phyloP scores from a whole-genome alignment of 768 basidiomycete species.

The Boletus rubroflammeus region DNA sequence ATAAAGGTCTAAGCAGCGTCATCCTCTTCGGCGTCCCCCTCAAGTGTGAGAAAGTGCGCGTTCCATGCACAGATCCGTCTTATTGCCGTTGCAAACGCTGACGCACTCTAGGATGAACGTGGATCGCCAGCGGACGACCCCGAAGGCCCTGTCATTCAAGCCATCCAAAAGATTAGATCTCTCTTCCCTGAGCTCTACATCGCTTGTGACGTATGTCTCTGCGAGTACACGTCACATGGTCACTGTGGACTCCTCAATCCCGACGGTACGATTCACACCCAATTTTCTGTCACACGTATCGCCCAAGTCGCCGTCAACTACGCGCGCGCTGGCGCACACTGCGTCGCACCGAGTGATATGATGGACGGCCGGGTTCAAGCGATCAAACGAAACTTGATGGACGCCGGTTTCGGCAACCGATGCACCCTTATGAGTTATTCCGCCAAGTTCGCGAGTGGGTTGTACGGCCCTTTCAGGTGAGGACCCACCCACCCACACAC shows the following conservation, averaged over 20 bases:
- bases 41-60: conserved; percentile 65
- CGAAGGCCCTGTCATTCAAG: conserved; percentile 88
- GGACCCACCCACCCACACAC: conserved; percentile 15
- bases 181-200: conserved; percentile 87
- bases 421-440: conserved; percentile 96
- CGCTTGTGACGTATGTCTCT: conserved; percentile 95
- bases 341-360: conserved; percentile 99
- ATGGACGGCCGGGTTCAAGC: conserved; percentile 94
- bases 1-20: conserved; percentile 87
- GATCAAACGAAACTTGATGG: conserved; percentile 85
- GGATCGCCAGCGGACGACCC: conserved; percentile 91
- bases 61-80: not conserved
- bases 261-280: conserved; percentile 76
- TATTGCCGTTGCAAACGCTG: not conserved
- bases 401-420: conserved; percentile 79
- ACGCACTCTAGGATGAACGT: conserved; percentile 55
- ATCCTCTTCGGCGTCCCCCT: conserved; percentile 94
- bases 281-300: conserved; percentile 80
- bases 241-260: conserved; percentile 83
- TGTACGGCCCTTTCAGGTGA: conserved; percentile 96
- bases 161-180: conserved; percentile 71
- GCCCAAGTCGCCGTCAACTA: conserved; percentile 91
- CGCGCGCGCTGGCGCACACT: conserved; percentile 93
- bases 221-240: conserved; percentile 98
- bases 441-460: conserved; percentile 92